Conservation (phyloP, 768 basidiomycete species). For the Sarcodon sp. region DNA sequence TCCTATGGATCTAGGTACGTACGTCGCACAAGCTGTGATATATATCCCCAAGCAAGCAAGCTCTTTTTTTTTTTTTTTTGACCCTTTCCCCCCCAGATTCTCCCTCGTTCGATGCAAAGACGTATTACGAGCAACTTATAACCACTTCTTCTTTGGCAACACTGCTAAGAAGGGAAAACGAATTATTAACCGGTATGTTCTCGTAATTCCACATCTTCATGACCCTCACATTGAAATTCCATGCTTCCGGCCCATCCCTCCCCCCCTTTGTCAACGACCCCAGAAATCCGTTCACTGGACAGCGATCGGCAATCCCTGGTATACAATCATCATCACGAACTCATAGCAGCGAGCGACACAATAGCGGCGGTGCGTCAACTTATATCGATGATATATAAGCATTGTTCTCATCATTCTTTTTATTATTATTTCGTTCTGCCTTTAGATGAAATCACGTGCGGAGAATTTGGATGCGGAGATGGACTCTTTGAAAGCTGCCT, state of each 20-base stretch:
- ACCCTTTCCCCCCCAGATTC: slow-evolving; percentile 40
- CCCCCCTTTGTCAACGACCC: no score
- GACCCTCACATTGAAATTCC: neutral
- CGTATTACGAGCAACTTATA: slow-evolving; percentile 79
- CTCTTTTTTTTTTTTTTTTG: slow-evolving; percentile 3
- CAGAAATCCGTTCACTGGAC: slow-evolving; percentile 82
- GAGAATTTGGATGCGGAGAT: slow-evolving; percentile 79
- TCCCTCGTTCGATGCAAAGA: slow-evolving; percentile 66
- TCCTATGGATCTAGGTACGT: slow-evolving; percentile 71
- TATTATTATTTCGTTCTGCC: neutral
- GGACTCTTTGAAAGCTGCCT: slow-evolving; percentile 67
- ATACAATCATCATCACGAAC: slow-evolving; percentile 92
- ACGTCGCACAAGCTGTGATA: neutral
- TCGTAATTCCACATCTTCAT: neutral
- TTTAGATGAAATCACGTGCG: slow-evolving; percentile 84
- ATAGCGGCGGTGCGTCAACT: slow-evolving; percentile 59
- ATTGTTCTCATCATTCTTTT: neutral
- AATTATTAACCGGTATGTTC: slow-evolving; percentile 52
- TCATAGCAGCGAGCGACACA: slow-evolving; percentile 88
- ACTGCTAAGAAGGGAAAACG: slow-evolving; percentile 72
- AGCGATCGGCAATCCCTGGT: slow-evolving; percentile 84
- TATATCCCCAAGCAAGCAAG: neutral
- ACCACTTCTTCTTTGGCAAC: slow-evolving; percentile 64
- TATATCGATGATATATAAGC: neutral
- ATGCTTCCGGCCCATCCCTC: neutral